A percentile compares a stretch with the other conserved stretches of the same genome.
These are phyloP conservation scores for Amphibolis antarctica DNA, from an alignment of 106 monocot genomes.

Conservation along the genomic window DNA sequence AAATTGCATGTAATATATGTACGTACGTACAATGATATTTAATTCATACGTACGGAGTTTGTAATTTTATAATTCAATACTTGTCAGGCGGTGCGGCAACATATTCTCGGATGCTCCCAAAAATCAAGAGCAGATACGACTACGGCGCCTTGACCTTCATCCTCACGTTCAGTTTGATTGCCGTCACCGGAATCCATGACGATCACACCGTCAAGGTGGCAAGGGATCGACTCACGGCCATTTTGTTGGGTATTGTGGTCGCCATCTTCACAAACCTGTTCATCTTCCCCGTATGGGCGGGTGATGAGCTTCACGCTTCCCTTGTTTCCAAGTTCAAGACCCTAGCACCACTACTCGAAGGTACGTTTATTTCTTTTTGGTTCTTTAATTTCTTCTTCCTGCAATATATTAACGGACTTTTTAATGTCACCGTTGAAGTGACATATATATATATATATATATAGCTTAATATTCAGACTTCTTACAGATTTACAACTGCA, in stretches of 20 bases:
- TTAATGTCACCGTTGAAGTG: no score
- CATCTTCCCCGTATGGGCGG: constrained; percentile 9
- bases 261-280: constrained; percentile 6
- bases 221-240: constrained; percentile 4
- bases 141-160: constrained; percentile 13
- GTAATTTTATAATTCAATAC: not conserved
- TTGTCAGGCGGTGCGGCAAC: constrained; percentile 12
- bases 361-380: not conserved
- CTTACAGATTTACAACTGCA: no score
- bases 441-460: no score
- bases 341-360: constrained; percentile 8
- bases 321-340: constrained; percentile 7
- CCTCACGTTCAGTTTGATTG: constrained; percentile 16
- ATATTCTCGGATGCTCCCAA: constrained; percentile 2
- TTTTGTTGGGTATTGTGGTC: constrained; percentile 5
- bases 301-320: no score
- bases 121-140: constrained; percentile 10
- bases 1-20: no score
- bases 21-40: not conserved
- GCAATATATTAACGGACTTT: no score
- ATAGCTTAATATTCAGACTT: no score
- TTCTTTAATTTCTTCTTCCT: no score
- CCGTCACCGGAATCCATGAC: constrained; percentile 7
- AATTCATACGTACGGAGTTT: not conserved
- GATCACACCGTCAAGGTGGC: constrained; percentile 4